Conservation (phyloP, 2,329 filamentous ascomycete species). For the Chaetomiaceae sp. region DNA sequence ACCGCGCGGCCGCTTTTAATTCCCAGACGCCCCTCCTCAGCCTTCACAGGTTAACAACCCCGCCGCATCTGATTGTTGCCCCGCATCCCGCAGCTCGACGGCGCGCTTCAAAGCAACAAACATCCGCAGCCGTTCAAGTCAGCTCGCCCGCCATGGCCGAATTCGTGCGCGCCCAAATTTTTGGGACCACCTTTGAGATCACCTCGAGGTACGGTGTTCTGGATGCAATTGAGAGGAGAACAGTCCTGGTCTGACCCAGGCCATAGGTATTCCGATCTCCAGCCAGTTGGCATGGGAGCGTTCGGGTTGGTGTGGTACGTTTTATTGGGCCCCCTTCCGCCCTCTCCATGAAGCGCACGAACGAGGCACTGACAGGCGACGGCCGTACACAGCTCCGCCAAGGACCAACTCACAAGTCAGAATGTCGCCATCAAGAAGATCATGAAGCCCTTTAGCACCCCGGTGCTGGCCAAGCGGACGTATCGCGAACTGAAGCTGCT, state of each 20-base stretch:
- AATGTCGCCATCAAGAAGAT: conserved; percentile 99
- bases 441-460: conserved; percentile 99
- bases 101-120: conserved; percentile 11
- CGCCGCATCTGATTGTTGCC: conserved; percentile 2
- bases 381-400: conserved; percentile 66
- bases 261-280: conserved; percentile 87
- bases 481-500: conserved; percentile 96
- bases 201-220: conserved; percentile 74
- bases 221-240: background rate
- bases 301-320: conserved; percentile 91
- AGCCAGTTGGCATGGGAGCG: conserved; percentile 97
- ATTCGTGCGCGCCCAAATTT: conserved; percentile 98
- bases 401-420: conserved; percentile 94
- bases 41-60: too few relatives aligned
- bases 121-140: too few relatives aligned
- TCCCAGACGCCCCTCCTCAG: too few relatives aligned
- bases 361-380: conserved; percentile 8
- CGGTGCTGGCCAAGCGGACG: conserved; percentile 92
- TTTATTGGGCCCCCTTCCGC: too few relatives aligned
- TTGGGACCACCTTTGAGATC: conserved; percentile 99
- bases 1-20: too few relatives aligned
- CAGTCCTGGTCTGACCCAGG: conserved; percentile 6
- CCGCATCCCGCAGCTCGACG: conserved; percentile 7
- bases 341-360: conserved; percentile 2
- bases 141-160: conserved; percentile 72